Percentiles rank a stretch among this genome's conserved stretches.
Conservation (phyloP, 1,284 basidiomycete species). For the Tremellales sp. region DNA sequence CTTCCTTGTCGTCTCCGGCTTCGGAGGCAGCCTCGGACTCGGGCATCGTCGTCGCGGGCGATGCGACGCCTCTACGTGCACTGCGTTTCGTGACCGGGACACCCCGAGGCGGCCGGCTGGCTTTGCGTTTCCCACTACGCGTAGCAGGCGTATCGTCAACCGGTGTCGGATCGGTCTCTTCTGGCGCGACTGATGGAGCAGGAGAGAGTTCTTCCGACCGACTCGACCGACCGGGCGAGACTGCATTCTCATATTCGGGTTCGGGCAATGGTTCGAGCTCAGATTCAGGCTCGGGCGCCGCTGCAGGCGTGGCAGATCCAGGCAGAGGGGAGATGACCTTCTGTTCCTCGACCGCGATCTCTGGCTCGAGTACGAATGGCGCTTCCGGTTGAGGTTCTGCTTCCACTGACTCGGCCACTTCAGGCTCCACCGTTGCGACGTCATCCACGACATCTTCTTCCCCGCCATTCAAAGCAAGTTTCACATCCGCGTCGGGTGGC, state of each 20-base stretch:
- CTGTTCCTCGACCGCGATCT: constrained; percentile 3
- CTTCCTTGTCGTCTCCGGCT: constrained; percentile 5
- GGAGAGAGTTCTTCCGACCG: constrained; percentile 26
- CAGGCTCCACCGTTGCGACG: constrained; percentile 1
- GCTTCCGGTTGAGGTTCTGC: constrained; percentile 4
- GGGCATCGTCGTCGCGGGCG: constrained; percentile 7
- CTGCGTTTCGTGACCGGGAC: constrained; percentile 24
- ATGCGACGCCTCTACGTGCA: constrained; percentile 10
- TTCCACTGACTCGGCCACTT: not conserved
- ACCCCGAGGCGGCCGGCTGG: constrained; percentile 16
- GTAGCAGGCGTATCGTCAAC: constrained; percentile 5
- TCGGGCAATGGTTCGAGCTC: not conserved
- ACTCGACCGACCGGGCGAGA: constrained; percentile 6
- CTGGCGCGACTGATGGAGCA: constrained; percentile 7
- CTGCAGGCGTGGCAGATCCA: not conserved
- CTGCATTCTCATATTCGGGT: constrained; percentile 2
- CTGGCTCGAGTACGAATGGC: constrained; percentile 2
- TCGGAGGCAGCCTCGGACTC: constrained; percentile 6
- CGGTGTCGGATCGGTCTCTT: not conserved
- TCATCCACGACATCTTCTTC: constrained; percentile 4
- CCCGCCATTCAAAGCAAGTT: too few species aligned
- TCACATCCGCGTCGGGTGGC: constrained; percentile 31
- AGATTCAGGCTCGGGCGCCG: not conserved
- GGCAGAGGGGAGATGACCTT: not conserved
- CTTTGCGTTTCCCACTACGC: constrained; percentile 36